Evolutionary conservation across 768 basidiomycete genomes (phyloP).

Genomic region (Leccinum truebloodii): DNA sequence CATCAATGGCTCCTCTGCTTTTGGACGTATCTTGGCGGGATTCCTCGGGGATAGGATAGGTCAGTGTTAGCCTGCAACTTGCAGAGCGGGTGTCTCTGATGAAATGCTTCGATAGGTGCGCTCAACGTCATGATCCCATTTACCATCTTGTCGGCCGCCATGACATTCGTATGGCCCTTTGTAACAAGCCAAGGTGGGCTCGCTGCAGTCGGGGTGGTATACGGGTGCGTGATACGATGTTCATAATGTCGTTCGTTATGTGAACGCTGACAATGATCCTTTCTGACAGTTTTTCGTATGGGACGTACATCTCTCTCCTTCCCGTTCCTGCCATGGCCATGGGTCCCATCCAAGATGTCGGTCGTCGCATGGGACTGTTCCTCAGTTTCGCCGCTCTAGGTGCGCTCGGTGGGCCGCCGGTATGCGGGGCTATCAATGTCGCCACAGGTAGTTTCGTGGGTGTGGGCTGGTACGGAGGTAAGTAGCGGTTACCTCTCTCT

Average conservation of each 20-base stretch:
- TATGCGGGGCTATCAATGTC: slow-evolving; percentile 66
- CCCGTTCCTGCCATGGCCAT: slow-evolving; percentile 59
- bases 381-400: slow-evolving; percentile 61
- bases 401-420: slow-evolving; percentile 68
- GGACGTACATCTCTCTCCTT: slow-evolving; percentile 44
- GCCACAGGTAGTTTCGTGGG: slow-evolving; percentile 47
- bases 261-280: neutral
- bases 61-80: slow-evolving; percentile 21
- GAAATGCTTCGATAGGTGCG: slow-evolving; percentile 42
- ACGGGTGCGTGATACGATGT: slow-evolving; percentile 50
- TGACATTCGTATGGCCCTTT: slow-evolving; percentile 76
- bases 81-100: neutral
- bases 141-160: slow-evolving; percentile 51
- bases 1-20: slow-evolving; percentile 62
- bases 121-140: slow-evolving; percentile 72
- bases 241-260: neutral
- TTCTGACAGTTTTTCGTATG: slow-evolving; percentile 52
- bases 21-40: slow-evolving; percentile 61
- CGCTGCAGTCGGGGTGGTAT: slow-evolving; percentile 56
- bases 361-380: slow-evolving; percentile 64
- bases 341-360: slow-evolving; percentile 61
- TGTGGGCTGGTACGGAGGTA: slow-evolving; percentile 44
- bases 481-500: neutral
- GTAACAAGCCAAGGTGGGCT: slow-evolving; percentile 43
- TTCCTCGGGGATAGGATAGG: slow-evolving; percentile 55